Evolutionary conservation across 345 rosid species (phyloP).

Genomic region (Lenwebbia sp.): DNA sequence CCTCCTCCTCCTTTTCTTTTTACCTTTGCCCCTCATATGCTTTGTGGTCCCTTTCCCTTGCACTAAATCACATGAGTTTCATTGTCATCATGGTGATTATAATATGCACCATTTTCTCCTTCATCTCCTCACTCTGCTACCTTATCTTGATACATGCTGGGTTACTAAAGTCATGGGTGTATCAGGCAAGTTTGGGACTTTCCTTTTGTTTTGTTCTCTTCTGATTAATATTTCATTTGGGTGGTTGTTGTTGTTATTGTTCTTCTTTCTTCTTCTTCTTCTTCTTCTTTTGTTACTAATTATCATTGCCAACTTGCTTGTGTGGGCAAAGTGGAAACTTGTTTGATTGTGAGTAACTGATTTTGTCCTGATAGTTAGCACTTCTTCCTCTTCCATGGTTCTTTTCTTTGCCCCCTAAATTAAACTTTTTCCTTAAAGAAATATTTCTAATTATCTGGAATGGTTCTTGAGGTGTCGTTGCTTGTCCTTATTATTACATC

Average conservation of each 20-base stretch:
- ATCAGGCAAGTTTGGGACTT: conserved; percentile 18
- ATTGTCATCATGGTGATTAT: conserved; percentile 8
- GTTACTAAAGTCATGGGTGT: conserved; percentile 25
- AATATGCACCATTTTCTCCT: conserved; percentile 14
- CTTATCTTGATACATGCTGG: conserved; percentile 11
- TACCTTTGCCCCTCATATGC: conserved; percentile 11
- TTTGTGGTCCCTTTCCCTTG: conserved; percentile 37
- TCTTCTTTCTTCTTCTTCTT: not conserved
- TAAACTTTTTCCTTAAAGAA: not conserved
- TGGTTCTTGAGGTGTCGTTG: not conserved
- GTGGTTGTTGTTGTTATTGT: not conserved
- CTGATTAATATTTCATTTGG: not conserved
- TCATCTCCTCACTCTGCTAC: conserved; percentile 8
- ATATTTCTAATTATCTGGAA: not conserved
- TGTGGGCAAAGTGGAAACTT: not conserved
- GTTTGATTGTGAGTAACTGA: not conserved
- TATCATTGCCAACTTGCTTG: not conserved
- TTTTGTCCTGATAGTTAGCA: not conserved
- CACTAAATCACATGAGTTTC: conserved; percentile 10
- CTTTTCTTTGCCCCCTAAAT: not conserved
- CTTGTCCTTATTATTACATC: not conserved
- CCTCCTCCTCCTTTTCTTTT: not conserved
- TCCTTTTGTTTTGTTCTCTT: not conserved
- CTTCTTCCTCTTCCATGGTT: not conserved
- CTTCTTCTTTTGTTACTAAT: not conserved